A percentile compares a stretch with the other conserved stretches of the same genome.
phyloP scores from a whole-genome alignment of 1,284 basidiomycete genomes.

The Marasmius sp. region DNA sequence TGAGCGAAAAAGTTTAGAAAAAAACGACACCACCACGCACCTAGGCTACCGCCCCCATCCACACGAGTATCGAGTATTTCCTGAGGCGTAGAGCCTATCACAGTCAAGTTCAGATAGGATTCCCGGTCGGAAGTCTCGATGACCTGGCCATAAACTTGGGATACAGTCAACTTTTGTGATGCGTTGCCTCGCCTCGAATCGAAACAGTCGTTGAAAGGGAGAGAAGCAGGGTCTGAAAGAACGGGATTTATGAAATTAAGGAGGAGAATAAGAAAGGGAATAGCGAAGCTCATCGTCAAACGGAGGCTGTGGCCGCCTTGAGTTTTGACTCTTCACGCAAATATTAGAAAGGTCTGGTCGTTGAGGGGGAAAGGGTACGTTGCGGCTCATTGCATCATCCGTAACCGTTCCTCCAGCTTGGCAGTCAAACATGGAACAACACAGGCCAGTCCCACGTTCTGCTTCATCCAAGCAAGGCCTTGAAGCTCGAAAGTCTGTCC shows the following conservation, averaged over 20 bases:
- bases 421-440: neutral
- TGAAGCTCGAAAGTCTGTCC: too few relatives aligned
- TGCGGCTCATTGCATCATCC: too few relatives aligned
- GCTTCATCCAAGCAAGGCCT: too few relatives aligned
- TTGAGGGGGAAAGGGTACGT: neutral
- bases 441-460: neutral
- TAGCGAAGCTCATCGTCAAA: slow-evolving; percentile 5
- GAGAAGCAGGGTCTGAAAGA: slow-evolving; percentile 48
- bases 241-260: slow-evolving; percentile 17
- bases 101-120: slow-evolving; percentile 61
- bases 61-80: slow-evolving; percentile 56
- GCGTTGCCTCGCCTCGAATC: slow-evolving; percentile 37
- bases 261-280: slow-evolving; percentile 21
- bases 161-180: slow-evolving; percentile 63
- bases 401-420: neutral
- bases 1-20: slow-evolving; percentile 4
- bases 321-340: neutral
- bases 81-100: slow-evolving; percentile 59
- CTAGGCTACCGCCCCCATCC: slow-evolving; percentile 60
- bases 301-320: neutral
- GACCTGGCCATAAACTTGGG: slow-evolving; percentile 75
- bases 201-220: slow-evolving; percentile 63
- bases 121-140: slow-evolving; percentile 42
- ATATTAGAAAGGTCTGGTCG: neutral
- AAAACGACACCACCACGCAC: slow-evolving; percentile 40